These are phyloP conservation scores for Talaromyces sp. DNA, from an alignment of 2,329 filamentous ascomycete species.

Conservation along the genomic window DNA sequence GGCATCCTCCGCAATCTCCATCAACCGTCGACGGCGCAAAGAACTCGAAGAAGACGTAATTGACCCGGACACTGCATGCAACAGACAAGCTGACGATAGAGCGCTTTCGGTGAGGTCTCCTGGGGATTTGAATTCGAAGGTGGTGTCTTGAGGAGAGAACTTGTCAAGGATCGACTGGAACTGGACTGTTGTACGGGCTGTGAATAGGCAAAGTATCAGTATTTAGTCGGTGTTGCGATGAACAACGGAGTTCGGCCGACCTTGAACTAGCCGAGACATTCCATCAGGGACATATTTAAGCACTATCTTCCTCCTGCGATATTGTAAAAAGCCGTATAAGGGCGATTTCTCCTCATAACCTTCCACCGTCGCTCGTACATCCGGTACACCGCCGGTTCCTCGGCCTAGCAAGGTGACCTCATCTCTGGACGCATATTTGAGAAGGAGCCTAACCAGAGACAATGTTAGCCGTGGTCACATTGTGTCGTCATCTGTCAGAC, in stretches of 20 bases:
- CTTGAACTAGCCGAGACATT: conserved; percentile 87
- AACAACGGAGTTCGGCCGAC: conserved; percentile 50
- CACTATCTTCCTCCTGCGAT: conserved; percentile 82
- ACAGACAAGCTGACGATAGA: conserved; percentile 80
- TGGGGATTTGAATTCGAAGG: conserved; percentile 70
- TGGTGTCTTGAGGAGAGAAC: conserved; percentile 82
- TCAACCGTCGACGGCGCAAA: conserved; percentile 69
- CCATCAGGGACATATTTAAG: conserved; percentile 90
- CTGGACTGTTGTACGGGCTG: conserved; percentile 76
- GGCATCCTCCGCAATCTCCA: conserved; percentile 91
- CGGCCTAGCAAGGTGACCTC: conserved; percentile 73
- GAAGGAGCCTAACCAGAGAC: conserved; percentile 68
- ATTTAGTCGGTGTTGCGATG: conserved; percentile 10
- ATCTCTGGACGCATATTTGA: conserved; percentile 87
- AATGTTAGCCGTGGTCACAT: conserved; percentile 20
- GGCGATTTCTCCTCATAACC: conserved; percentile 81
- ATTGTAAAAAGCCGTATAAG: conserved; percentile 86
- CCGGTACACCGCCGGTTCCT: conserved; percentile 77
- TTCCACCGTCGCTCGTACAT: conserved; percentile 74
- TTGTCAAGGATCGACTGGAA: conserved; percentile 60
- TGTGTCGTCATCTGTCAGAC: neutral
- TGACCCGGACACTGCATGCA: conserved; percentile 83
- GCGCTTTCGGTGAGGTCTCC: conserved; percentile 83
- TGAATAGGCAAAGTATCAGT: neutral
- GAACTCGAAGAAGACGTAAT: conserved; percentile 82